A percentile compares a stretch with the other conserved stretches of the same genome.
Conservation (phyloP, 441 rosid genomes). For the Mallotus japonicus region DNA sequence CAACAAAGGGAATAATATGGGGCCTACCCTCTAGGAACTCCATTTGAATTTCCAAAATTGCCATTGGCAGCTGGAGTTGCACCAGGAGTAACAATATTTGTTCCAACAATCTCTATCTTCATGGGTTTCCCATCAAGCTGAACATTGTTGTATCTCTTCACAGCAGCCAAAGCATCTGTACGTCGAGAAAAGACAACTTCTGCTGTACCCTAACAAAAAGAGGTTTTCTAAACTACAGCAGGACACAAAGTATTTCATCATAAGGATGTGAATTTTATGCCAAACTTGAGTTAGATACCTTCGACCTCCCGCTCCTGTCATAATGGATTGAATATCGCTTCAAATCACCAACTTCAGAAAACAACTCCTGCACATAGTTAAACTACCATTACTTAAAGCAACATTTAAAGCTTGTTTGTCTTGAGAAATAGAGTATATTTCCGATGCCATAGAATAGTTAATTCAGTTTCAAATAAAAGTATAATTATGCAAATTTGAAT, state of each 20-base stretch:
- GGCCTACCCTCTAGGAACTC: slow-evolving; percentile 62
- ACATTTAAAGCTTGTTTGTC: neutral
- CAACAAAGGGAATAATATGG: slow-evolving; percentile 2
- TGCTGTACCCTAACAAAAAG: slow-evolving; percentile 80
- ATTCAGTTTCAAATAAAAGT: neutral
- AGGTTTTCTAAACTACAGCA: slow-evolving; percentile 40
- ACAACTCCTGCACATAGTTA: slow-evolving; percentile 57
- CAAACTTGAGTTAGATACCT: slow-evolving; percentile 62
- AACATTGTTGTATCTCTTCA: slow-evolving; percentile 81
- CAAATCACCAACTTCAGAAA: slow-evolving; percentile 88
- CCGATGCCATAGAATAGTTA: too few relatives aligned
- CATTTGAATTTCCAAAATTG: slow-evolving; percentile 45
- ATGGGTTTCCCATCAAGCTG: slow-evolving; percentile 92
- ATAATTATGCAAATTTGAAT: neutral
- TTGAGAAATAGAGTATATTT: too few relatives aligned
- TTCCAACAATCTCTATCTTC: slow-evolving; percentile 88
- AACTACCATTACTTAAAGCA: slow-evolving; percentile 6
- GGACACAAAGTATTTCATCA: slow-evolving; percentile 43
- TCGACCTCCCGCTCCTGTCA: slow-evolving; percentile 91
- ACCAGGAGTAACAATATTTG: slow-evolving; percentile 49
- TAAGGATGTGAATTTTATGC: slow-evolving; percentile 37
- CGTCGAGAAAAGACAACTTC: slow-evolving; percentile 77
- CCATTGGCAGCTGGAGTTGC: slow-evolving; percentile 40
- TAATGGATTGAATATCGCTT: slow-evolving; percentile 75
- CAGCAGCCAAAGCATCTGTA: slow-evolving; percentile 76